Conservation (phyloP, 139 green algal genomes). For the Dunaliella sp. region DNA sequence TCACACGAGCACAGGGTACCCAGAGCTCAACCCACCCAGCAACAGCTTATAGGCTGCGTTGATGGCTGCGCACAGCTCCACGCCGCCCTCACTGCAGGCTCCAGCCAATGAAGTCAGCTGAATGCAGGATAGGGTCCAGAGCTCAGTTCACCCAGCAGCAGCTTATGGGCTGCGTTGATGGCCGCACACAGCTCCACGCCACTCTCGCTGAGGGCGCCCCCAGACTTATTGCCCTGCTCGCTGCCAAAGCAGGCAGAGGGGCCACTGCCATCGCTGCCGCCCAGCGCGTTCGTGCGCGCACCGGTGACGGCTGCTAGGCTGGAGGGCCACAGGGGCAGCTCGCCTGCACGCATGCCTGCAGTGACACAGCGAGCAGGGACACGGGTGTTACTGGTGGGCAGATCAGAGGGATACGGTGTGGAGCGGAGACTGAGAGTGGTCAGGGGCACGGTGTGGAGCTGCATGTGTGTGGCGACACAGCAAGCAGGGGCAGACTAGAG, state of each 20-base stretch:
- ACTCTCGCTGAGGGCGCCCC: background rate
- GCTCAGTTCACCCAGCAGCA: background rate
- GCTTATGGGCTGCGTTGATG: slow-evolving; percentile 67
- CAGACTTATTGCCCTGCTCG: background rate
- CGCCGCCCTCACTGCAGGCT: slow-evolving; percentile 24
- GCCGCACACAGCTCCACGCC: slow-evolving; percentile 71
- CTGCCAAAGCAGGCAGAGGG: background rate
- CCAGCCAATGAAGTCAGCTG: no score
- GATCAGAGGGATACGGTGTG: no score
- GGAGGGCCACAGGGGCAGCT: slow-evolving; percentile 47
- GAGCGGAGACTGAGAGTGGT: no score
- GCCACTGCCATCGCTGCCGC: background rate
- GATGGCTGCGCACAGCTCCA: slow-evolving; percentile 75
- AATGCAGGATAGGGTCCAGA: no score
- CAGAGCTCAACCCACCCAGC: background rate
- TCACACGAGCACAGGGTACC: no score
- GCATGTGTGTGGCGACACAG: no score
- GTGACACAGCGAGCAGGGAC: no score
- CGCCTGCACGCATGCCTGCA: slow-evolving; percentile 13
- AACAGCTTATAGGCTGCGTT: slow-evolving; percentile 55
- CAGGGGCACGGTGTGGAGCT: no score
- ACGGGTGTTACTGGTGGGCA: no score
- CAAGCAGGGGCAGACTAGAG: no score
- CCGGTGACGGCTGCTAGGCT: slow-evolving; percentile 39
- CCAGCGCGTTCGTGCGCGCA: slow-evolving; percentile 58